These are phyloP conservation scores for Pyrus bretschneideri DNA, from an alignment of 306 rosid genomes.

Conservation along the genomic window DNA sequence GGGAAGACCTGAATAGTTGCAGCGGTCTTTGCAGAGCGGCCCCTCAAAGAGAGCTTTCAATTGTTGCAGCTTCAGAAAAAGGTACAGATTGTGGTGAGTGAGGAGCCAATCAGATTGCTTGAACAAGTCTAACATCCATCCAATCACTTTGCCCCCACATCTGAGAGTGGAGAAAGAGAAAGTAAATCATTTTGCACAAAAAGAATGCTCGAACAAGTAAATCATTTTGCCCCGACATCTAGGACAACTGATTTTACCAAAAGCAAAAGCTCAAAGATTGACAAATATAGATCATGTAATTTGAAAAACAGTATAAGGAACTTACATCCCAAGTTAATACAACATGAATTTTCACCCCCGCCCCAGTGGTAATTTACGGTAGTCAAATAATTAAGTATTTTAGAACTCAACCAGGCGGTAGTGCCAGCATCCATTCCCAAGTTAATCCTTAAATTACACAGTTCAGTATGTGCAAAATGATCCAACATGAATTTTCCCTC, in stretches of 20 bases:
- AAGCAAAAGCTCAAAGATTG: background rate
- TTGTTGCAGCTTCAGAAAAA: conserved; percentile 54
- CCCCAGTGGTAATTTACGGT: background rate
- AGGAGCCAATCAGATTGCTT: conserved; percentile 32
- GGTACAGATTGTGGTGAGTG: conserved; percentile 48
- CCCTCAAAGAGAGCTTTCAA: conserved; percentile 44
- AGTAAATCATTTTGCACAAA: background rate
- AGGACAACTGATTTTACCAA: background rate
- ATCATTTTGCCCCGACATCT: background rate
- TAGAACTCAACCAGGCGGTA: background rate
- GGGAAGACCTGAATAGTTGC: conserved; percentile 18
- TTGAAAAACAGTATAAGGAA: background rate
- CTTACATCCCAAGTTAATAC: background rate
- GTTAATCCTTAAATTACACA: background rate
- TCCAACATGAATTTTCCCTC: background rate
- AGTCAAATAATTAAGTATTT: background rate
- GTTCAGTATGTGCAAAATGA: background rate
- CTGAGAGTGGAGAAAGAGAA: conserved; percentile 54
- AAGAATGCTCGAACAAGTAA: background rate
- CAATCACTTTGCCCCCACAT: conserved; percentile 64
- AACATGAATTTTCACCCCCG: background rate
- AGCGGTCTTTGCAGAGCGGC: conserved; percentile 23
- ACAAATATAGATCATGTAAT: background rate
- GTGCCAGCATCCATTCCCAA: background rate
- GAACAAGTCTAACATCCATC: conserved; percentile 36